Conservation (phyloP, 2,329 filamentous ascomycete genomes). For the Colletotrichum cordylinicola region DNA sequence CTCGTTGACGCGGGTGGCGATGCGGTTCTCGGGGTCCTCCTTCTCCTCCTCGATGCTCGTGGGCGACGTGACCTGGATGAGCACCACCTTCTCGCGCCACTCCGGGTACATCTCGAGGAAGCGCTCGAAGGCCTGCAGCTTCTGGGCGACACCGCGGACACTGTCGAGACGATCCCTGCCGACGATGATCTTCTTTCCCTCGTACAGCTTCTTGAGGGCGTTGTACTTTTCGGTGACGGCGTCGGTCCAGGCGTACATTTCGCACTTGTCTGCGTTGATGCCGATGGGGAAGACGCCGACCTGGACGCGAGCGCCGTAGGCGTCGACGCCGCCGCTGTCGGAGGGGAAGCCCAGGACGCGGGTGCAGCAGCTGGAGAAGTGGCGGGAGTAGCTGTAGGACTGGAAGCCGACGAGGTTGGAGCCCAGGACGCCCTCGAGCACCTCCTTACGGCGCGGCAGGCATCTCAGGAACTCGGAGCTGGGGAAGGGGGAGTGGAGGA, state of each 20-base stretch:
- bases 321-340: constrained; percentile 83
- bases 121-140: constrained; percentile 90
- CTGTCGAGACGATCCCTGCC: constrained; percentile 93
- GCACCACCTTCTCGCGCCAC: constrained; percentile 89
- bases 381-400: constrained; percentile 91
- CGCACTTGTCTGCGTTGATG: constrained; percentile 84
- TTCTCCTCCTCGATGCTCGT: constrained; percentile 80
- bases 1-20: constrained; percentile 88
- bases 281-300: constrained; percentile 95
- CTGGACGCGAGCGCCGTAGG: constrained; percentile 86
- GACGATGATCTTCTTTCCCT: constrained; percentile 93
- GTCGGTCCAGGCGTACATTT: constrained; percentile 75
- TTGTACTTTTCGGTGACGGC: constrained; percentile 74
- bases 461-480: constrained; percentile 96
- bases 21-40: constrained; percentile 74
- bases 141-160: constrained; percentile 92
- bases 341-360: constrained; percentile 90
- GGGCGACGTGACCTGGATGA: constrained; percentile 94
- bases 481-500: constrained; percentile 91
- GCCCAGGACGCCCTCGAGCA: constrained; percentile 87
- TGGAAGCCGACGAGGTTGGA: constrained; percentile 96
- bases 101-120: constrained; percentile 91
- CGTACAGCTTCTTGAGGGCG: constrained; percentile 77
- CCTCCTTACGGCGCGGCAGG: constrained; percentile 84
- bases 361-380: constrained; percentile 94